These are phyloP conservation scores for Fusarium abutilonis DNA, from an alignment of 2,329 filamentous ascomycete genomes.

Conservation along the genomic window DNA sequence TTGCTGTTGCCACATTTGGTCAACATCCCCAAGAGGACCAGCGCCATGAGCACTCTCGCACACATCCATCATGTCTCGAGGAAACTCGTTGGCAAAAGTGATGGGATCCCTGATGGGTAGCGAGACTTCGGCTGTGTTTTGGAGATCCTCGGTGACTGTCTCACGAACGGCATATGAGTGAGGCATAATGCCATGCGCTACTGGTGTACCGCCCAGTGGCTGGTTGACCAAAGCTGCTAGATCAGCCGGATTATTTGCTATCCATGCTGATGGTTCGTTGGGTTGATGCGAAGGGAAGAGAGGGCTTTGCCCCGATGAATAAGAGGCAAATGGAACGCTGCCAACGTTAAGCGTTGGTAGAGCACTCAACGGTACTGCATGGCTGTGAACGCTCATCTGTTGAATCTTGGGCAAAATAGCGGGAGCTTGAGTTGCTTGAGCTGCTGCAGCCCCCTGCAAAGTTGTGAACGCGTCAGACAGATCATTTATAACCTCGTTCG, in stretches of 20 bases:
- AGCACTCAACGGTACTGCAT: constrained; percentile 15
- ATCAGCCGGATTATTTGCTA: background rate
- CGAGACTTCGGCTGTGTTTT: background rate
- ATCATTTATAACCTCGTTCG: background rate
- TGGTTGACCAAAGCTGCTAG: constrained; percentile 21
- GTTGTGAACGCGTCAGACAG: background rate
- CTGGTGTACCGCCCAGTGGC: background rate
- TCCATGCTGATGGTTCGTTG: constrained; percentile 21
- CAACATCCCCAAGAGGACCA: constrained; percentile 24
- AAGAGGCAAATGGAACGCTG: constrained; percentile 12
- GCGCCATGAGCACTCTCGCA: background rate
- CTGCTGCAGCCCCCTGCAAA: constrained; percentile 18
- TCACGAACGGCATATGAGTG: constrained; percentile 36
- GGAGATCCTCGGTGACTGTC: constrained; percentile 34
- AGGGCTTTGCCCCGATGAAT: constrained; percentile 3
- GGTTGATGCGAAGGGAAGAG: constrained; percentile 16
- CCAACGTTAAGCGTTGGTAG: background rate
- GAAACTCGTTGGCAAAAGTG: constrained; percentile 13
- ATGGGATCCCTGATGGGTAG: constrained; percentile 2
- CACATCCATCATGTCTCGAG: constrained; percentile 8
- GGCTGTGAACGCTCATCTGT: constrained; percentile 11
- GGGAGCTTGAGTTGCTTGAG: constrained; percentile 13
- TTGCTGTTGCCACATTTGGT: constrained; percentile 18
- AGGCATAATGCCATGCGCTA: constrained; percentile 32
- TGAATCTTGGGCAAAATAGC: constrained; percentile 26